A percentile compares a stretch with the other conserved stretches of the same genome.
These are phyloP conservation scores for Plasmodium reichenowi DNA, from an alignment of 169 alveolate genomes.

Conservation along the genomic window DNA sequence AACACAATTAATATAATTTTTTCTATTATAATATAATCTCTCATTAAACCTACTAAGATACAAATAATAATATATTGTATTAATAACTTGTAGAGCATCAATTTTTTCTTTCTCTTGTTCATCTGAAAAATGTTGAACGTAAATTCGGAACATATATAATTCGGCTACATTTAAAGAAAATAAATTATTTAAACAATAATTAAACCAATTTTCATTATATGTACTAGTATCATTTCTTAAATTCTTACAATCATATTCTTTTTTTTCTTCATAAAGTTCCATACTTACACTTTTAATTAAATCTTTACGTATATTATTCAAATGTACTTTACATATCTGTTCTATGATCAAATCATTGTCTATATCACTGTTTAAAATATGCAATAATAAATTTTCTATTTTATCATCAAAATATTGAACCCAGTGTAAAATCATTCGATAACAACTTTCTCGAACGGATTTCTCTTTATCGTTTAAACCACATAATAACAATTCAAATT, in stretches of 20 bases:
- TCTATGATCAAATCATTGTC: conserved; percentile 67
- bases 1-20: conserved; percentile 41
- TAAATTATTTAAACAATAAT: conserved; percentile 43
- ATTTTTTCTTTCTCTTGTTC: conserved; percentile 75
- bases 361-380: conserved; percentile 46
- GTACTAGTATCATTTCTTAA: conserved; percentile 2
- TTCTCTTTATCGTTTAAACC: conserved; percentile 69
- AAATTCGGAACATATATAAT: conserved; percentile 35
- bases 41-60: conserved; percentile 51
- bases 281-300: conserved; percentile 3
- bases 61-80: conserved; percentile 46
- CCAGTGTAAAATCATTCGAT: conserved; percentile 55
- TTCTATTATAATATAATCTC: conserved; percentile 43
- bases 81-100: conserved; percentile 65
- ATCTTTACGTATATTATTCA: conserved; percentile 33
- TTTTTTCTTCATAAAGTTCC: not conserved
- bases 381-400: conserved; percentile 35
- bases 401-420: conserved; percentile 52
- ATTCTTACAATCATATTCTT: not conserved
- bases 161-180: conserved; percentile 61
- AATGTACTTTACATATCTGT: conserved; percentile 56
- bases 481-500: conserved; percentile 62
- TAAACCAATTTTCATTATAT: conserved; percentile 46
- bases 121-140: conserved; percentile 62
- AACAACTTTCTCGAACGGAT: conserved; percentile 68